These are phyloP conservation scores for Galium porrigens DNA, from an alignment of 305 asterid species.

Conservation along the genomic window DNA sequence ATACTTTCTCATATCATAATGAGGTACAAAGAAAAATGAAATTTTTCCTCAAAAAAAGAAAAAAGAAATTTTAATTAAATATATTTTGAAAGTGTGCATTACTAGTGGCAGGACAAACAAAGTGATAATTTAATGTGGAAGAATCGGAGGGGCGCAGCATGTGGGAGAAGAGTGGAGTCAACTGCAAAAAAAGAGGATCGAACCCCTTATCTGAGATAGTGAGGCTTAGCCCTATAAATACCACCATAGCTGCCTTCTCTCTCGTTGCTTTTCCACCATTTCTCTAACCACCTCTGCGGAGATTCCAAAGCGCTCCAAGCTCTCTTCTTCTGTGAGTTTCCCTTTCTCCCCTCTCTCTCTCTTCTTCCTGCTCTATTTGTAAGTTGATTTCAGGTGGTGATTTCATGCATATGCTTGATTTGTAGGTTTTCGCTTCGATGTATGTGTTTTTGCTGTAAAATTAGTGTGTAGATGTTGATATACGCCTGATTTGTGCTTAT, in stretches of 20 bases:
- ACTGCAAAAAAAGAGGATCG: background rate
- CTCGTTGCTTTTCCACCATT: background rate
- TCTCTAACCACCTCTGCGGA: background rate
- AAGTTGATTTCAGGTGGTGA: background rate
- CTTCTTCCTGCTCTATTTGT: no score
- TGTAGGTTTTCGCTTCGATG: background rate
- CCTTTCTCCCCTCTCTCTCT: no score
- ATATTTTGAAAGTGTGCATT: no score
- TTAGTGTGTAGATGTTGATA: background rate
- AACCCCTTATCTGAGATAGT: background rate
- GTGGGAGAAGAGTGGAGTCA: background rate
- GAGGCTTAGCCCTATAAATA: background rate
- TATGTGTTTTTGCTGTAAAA: background rate
- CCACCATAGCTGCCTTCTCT: background rate
- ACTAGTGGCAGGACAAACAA: no score
- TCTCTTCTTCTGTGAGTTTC: background rate
- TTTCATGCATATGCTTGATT: background rate
- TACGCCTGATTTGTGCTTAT: background rate
- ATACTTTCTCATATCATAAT: no score
- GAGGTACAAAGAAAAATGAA: no score
- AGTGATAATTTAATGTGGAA: background rate
- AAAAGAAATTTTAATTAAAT: no score
- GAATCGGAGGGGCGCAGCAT: background rate
- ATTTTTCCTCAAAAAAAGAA: no score
- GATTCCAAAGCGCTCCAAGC: background rate